Evolutionary conservation across 306 rosid genomes (phyloP).

Genomic region (Castanea mollissima): DNA sequence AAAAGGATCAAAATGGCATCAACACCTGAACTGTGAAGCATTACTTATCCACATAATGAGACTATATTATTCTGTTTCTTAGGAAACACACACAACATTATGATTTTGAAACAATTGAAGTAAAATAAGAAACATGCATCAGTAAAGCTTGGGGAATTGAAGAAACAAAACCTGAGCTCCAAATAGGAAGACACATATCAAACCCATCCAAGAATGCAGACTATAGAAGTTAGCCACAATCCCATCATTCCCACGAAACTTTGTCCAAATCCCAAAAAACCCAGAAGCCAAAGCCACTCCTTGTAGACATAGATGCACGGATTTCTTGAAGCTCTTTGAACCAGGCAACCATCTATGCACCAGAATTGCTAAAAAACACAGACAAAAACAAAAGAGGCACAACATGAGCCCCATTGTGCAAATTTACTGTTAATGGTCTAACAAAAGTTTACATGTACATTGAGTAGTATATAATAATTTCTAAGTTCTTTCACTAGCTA

Average conservation of each 20-base stretch:
- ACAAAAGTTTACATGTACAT: neutral
- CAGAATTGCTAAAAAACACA: conserved; percentile 58
- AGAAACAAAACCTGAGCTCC: conserved; percentile 66
- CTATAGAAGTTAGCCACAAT: conserved; percentile 82
- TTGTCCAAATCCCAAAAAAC: conserved; percentile 84
- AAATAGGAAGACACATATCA: conserved; percentile 61
- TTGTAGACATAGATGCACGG: conserved; percentile 80
- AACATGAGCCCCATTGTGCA: conserved; percentile 5
- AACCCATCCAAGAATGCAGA: conserved; percentile 97
- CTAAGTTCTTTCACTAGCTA: conserved; percentile 44
- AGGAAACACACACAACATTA: neutral
- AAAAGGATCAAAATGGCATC: no score
- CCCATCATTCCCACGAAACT: conserved; percentile 58
- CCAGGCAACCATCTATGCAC: conserved; percentile 87
- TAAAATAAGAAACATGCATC: neutral
- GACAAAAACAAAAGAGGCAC: neutral
- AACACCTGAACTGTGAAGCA: no score
- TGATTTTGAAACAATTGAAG: neutral
- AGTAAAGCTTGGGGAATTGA: neutral
- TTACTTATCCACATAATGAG: no score
- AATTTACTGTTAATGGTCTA: neutral
- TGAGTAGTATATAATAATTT: neutral
- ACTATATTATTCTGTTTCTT: conserved; percentile 1
- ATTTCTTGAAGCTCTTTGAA: conserved; percentile 68
- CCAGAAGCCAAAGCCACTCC: conserved; percentile 81